Conservation (phyloP, 2,329 filamentous ascomycete genomes). For the Alternaria arborescens region DNA sequence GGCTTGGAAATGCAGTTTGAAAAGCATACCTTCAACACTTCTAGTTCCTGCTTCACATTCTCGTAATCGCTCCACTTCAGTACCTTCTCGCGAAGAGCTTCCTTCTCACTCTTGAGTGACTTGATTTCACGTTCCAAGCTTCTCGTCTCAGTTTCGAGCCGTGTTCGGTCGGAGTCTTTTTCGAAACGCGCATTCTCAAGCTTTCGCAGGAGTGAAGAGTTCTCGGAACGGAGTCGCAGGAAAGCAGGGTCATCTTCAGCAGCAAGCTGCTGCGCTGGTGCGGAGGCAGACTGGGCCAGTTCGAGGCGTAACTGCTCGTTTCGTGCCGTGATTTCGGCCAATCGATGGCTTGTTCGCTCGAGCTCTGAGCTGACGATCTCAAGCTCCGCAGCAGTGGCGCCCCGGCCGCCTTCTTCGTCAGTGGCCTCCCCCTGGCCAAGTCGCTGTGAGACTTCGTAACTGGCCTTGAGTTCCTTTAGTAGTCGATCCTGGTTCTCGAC, state of each 20-base stretch:
- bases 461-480: constrained; percentile 93
- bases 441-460: constrained; percentile 93
- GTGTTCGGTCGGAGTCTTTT: constrained; percentile 79
- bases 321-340: constrained; percentile 90
- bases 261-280: constrained; percentile 65
- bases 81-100: constrained; percentile 79
- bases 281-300: constrained; percentile 86
- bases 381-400: constrained; percentile 85
- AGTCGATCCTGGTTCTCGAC: constrained; percentile 92
- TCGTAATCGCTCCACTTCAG: constrained; percentile 94
- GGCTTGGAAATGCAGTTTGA: neutral
- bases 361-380: constrained; percentile 93
- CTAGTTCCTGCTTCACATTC: constrained; percentile 92
- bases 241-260: constrained; percentile 91
- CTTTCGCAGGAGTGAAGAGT: constrained; percentile 88
- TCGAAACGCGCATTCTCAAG: constrained; percentile 85
- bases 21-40: constrained; percentile 77
- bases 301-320: constrained; percentile 94
- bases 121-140: constrained; percentile 80
- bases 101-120: constrained; percentile 80
- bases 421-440: constrained; percentile 75
- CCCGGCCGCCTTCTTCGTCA: constrained; percentile 65
- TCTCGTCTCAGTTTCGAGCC: constrained; percentile 77
- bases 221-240: constrained; percentile 89
- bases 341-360: constrained; percentile 83